Conservation (phyloP, 768 basidiomycete genomes). For the Mycena latifolia region DNA sequence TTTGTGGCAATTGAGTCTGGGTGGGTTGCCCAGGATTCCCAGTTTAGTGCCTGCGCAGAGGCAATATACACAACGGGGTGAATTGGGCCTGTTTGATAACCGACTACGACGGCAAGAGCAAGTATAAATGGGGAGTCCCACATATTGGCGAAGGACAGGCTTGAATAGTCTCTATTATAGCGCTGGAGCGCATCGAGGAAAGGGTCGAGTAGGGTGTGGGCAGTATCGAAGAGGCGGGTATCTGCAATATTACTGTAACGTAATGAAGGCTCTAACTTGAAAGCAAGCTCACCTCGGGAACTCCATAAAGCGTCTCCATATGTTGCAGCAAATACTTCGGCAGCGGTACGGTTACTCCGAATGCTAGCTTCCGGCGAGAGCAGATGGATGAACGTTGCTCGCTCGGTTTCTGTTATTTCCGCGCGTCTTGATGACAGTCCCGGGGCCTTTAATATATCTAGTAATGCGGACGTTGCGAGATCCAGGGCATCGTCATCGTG, state of each 20-base stretch:
- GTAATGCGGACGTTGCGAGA: slow-evolving; percentile 24
- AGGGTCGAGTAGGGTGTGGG: not conserved
- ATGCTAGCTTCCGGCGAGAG: slow-evolving; percentile 23
- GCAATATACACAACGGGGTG: slow-evolving; percentile 2
- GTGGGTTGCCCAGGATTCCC: not conserved
- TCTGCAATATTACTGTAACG: slow-evolving; percentile 3
- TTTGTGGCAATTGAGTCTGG: not conserved
- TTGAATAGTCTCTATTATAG: slow-evolving; percentile 6
- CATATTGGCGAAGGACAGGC: not conserved
- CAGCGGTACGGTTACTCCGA: slow-evolving; percentile 23
- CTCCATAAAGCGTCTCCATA: slow-evolving; percentile 10
- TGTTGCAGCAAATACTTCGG: slow-evolving; percentile 4
- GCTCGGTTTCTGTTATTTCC: not conserved
- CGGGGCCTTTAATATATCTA: slow-evolving; percentile 12
- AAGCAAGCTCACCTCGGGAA: not conserved
- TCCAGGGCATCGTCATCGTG: slow-evolving; percentile 35
- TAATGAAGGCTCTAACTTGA: too few relatives aligned
- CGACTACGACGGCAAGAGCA: not conserved
- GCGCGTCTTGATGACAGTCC: not conserved
- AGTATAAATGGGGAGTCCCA: slow-evolving; percentile 23
- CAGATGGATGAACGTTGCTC: slow-evolving; percentile 6
- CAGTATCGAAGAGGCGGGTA: slow-evolving; percentile 2
- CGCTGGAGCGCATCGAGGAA: slow-evolving; percentile 15
- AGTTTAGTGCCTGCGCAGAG: not conserved
- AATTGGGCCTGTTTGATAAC: slow-evolving; percentile 2